Base-by-base conservation (phyloP, 371 early-diverging fungal genomes). In the Funneliformis caledonium region DNA sequence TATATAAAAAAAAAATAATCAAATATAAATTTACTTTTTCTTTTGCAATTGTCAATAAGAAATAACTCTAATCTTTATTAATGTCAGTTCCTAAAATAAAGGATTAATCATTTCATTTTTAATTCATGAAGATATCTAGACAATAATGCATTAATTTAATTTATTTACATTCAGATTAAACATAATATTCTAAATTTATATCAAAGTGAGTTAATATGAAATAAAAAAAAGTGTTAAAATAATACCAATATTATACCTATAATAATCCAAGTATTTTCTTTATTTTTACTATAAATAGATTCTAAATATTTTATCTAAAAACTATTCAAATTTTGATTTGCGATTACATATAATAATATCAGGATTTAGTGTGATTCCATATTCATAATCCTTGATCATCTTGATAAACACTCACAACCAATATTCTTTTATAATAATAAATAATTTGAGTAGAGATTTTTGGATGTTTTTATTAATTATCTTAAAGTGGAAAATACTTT, bases 41-140 rank as follows among this genome's bases (percentile, higher is more conserved):
- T 78, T 88, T 86, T 8, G 86, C 83, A 8, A 95, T 91, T 4
- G 88, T 88, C 0, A 96, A 92, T n/a, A 98, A 85, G 80, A 95
- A 98, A 85, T 97, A 98, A 2, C 95, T 93, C 84, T 98, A 97
- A 83, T 98, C 98, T 81, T 98, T 97, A 61, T 80, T 87, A 33
- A 81, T 75, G 80, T 98, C 98, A 9, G 83, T 22, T 1, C 93
- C 93, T 81, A 83, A n/a, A 45, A 62, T 22, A 26, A 42, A 3
- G 1, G 14, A 22, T 45, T 42, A 1, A n/a, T 26, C 56, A 19
- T 14, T 1, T n/a, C n/a, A n/a, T n/a, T n/a, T n/a, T n/a, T n/a
- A n/a, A n/a, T n/a, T n/a, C n/a, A n/a, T n/a, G n/a, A n/a, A n/a
- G n/a, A n/a, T 10, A 67, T 9, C 9, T 4, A 45, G 12, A 47